Evolutionary conservation across 371 early-diverging fungal genomes (phyloP), one percentile per base, ranked within the genome.

Genomic region (Mortierella sp.): DNA sequence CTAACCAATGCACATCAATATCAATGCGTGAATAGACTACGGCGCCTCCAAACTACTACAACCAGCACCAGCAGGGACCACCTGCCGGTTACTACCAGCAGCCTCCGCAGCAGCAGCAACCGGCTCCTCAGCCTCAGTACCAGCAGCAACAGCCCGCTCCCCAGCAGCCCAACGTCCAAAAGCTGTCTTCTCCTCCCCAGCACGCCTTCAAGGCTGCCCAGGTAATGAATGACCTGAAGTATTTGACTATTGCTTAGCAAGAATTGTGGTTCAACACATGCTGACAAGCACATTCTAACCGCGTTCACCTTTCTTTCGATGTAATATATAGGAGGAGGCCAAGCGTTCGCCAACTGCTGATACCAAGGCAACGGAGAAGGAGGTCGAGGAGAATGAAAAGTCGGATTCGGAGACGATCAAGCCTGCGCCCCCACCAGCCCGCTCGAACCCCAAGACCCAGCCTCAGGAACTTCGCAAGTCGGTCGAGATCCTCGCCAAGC

Each of bases 401-500:
- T 77, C 85, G 24, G 83, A 83, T 39, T 83, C 83, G 22, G 83
- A 83, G 13, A 83, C 79, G 31, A 83, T 83, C 64, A 83, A 83
- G 58, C 82, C 85, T 4, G 85, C 82, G 31, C 82, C 85, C 13
- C 81, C 79, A 73, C 82, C 84, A 66, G 73, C 82, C 24, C 76
- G 77, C 40, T 71, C 85, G 13, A 68, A 71, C 22, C 70, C 81
- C 34, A 79, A 75, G 79, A 65, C 53, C 31, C 79, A 86, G 65
- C 69, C 79, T 39, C 79, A 86, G 48, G 86, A 81, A 61, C 73
- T 83, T 7, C 79, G 79, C 64, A 80, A 87, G 41, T 88, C 91
- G 4, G 89, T 91, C 37, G 90, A 91, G 44, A 85, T 86, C 39
- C 82, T 91, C 64, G 91, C 90, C 64, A 90, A 90, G 78, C 88